These are phyloP conservation scores for Tetrahymena borealis DNA, from an alignment of 73 alveolate species.

Conservation along the genomic window DNA sequence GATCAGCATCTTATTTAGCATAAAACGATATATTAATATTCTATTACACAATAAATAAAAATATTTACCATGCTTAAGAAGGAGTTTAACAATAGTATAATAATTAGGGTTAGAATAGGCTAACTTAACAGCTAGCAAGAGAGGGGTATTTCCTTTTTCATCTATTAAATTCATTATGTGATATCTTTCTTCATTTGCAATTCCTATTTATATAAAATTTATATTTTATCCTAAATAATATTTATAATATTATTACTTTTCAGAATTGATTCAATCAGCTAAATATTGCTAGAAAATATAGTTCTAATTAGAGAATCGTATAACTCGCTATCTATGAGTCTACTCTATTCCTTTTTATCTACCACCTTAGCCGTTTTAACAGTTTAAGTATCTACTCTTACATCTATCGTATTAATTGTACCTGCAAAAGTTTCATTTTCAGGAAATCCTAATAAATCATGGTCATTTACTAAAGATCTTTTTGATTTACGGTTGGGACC, in stretches of 20 bases:
- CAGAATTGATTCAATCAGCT: neutral
- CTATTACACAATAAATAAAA: neutral
- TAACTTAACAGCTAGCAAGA: constrained; percentile 67
- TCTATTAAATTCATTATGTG: constrained; percentile 49
- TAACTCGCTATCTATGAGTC: neutral
- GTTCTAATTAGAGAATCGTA: neutral
- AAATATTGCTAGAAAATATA: neutral
- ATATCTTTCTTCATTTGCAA: constrained; percentile 26
- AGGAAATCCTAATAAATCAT: neutral
- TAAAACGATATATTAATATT: neutral
- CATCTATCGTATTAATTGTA: neutral
- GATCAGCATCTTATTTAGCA: constrained; percentile 59
- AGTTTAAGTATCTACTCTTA: neutral
- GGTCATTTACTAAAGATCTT: neutral
- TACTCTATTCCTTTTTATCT: neutral
- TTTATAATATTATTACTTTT: too few relatives aligned
- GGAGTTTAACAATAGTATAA: constrained; percentile 14
- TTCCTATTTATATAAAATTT: neutral
- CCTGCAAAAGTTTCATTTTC: neutral
- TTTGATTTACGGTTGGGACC: neutral
- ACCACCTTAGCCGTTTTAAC: neutral
- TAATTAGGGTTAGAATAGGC: constrained; percentile 37
- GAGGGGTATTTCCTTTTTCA: constrained; percentile 67
- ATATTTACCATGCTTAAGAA: constrained; percentile 14
- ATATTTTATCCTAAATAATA: too few relatives aligned